Conservation (phyloP, 306 rosid genomes). For the Casuarina equisetifolia region DNA sequence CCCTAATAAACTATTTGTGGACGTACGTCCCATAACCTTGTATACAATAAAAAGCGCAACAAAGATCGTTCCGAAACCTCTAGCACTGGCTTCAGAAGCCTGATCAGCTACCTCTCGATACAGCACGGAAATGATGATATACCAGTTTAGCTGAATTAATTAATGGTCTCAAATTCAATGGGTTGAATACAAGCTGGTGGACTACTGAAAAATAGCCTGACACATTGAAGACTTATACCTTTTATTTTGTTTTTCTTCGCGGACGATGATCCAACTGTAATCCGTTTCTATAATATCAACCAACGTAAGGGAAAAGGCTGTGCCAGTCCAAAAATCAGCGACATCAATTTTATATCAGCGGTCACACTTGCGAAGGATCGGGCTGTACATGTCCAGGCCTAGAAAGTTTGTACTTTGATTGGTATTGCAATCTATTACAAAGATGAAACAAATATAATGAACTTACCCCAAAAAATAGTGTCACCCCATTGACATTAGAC, state of each 20-base stretch:
- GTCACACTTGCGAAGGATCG: background rate
- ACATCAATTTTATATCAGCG: background rate
- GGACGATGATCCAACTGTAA: too few species aligned
- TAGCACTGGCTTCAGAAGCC: too few species aligned
- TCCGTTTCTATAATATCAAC: background rate
- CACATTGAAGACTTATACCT: too few species aligned
- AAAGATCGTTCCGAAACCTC: background rate
- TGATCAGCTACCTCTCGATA: too few species aligned
- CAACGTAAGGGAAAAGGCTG: background rate
- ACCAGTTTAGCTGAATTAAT: too few species aligned
- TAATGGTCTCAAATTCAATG: too few species aligned
- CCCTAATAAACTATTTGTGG: background rate
- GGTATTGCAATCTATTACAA: constrained; percentile 26
- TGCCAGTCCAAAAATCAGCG: background rate
- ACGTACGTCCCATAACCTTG: background rate
- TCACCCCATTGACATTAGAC: constrained; percentile 6
- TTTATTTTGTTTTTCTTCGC: too few species aligned
- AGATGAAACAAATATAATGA: constrained; percentile 33
- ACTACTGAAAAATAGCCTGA: too few species aligned
- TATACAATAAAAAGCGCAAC: background rate
- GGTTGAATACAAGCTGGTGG: too few species aligned
- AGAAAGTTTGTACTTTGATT: constrained; percentile 18
- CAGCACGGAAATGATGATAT: background rate
- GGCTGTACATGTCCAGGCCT: background rate
- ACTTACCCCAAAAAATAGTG: constrained; percentile 28